Evolutionary conservation across 78 protist genomes (phyloP), one percentile per base, ranked within the genome.

Genomic region (Dictyostelium brefeldianum): DNA sequence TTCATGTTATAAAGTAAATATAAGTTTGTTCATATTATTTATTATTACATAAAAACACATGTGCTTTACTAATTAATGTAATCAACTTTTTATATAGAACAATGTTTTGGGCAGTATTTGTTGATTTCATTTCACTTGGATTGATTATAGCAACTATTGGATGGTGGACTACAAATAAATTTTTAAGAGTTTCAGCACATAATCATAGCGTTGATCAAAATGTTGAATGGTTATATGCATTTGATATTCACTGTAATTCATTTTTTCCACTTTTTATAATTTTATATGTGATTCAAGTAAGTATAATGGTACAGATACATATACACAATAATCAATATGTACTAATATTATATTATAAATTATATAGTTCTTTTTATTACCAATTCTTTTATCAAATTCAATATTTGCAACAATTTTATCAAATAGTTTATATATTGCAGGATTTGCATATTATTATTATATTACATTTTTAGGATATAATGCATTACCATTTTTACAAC

Each of bases 221-320:
- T 15, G 98, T 99, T 27, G 99, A 99, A 74, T 98, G 98, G 98
- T 56, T 78, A 10, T 98, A 98, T 51, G 93, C 98, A 6, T 98
- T 98, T 47, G 99, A 99, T 70, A 89, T 99, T 31, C 99, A 99
- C 78, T 99, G 99, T 95, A 99, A 99, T 89, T 53, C 97, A 47
- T 98, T 95, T 81, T 95, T 98, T 83, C 96, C 98, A 18, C 75
- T 97, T 27, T 89, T 97, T 57, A 75, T 98, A 41, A 7, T 96
- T 36, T 53, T 95, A 41, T 77, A 94, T 71, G 98, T 95, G 25
- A 31, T 95, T 36, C 99, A 98, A 71, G 93, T 87, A 87, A 54
- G 83, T 74, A 4, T 54, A 18, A 0, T 8, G 67, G n/a, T 46
- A 53, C 6, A 78, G 5, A 41, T 36, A 51, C 9, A 4, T 4